Base-by-base conservation (phyloP, 2,329 filamentous ascomycete species). In the Alternaria infectoria region DNA sequence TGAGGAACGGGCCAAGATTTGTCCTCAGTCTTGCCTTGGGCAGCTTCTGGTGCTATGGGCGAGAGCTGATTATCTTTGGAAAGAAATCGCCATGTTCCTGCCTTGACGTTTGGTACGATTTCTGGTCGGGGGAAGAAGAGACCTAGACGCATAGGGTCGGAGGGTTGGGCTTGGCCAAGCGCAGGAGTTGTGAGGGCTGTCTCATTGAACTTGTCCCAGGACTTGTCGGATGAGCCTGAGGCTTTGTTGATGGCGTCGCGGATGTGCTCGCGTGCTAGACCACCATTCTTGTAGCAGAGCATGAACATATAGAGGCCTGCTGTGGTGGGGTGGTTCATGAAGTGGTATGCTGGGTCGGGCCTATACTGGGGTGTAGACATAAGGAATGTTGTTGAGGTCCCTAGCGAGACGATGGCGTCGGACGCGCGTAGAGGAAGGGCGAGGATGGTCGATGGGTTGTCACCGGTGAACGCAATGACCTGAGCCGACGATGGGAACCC, bases 211-310 rank as follows among this genome's bases (percentile, higher is more conserved):
- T 81, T 85, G 54, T 88, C 87, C 96, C 96, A 99, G 11, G 85
- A 83, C 59, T 90, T 80, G n/a, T 76, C 85, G 3, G 64, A 45
- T 26, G 66, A 54, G 5, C 80, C 69, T 28, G 80, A 77, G 10
- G 83, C 79, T 25, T 82, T 81, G 65, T 93, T 91, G 56, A 98
- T 88, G 0, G 88, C 86, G 76, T 99, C 93, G 58, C 96, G 91
- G 66, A 98, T 88, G 73, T 92, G 90, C 79, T 99, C 96, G 47
- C 96, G 91, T 2, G 96, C 95, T 1, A 98, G 88, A 3, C 93
- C 93, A 70, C 96, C 96, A 81, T 99, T 99, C 83, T 98, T 98
- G 85, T 98, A 99, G 86, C 96, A 99, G 36, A 99, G 89, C 96
- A 99, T 99, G 82, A 99, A 98, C 96, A 99, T 98, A 86, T 97